A percentile compares a stretch with the other conserved stretches of the same genome.
Conservation (phyloP, 805 yeast species). For the Torulaspora delbrueckii region DNA sequence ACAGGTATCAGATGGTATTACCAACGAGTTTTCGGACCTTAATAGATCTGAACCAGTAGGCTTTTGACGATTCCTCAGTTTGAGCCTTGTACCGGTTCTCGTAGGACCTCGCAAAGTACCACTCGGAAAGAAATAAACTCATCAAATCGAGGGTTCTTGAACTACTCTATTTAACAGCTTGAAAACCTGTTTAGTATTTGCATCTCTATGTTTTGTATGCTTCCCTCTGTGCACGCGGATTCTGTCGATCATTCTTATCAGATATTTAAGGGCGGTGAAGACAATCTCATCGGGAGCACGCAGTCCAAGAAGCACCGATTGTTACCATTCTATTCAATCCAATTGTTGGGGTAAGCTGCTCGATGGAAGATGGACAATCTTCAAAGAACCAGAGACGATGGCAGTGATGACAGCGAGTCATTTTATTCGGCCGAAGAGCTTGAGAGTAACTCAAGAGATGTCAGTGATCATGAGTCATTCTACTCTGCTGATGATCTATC, state of each 20-base stretch:
- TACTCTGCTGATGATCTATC: slow-evolving; percentile 1
- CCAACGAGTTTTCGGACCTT: too few species aligned
- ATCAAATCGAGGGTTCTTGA: too few species aligned
- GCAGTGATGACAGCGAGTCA: slow-evolving; percentile 1
- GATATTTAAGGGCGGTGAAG: background rate
- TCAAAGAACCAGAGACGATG: background rate
- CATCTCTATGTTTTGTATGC: background rate
- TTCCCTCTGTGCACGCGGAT: background rate
- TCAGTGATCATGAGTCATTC: background rate
- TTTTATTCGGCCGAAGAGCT: slow-evolving; percentile 1
- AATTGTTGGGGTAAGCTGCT: background rate
- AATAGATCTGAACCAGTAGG: too few species aligned
- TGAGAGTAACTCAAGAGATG: background rate
- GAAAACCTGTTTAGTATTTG: too few species aligned
- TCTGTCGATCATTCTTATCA: background rate
- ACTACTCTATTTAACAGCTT: too few species aligned
- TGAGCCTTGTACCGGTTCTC: too few species aligned
- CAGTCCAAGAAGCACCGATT: background rate
- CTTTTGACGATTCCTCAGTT: too few species aligned
- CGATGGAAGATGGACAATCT: background rate
- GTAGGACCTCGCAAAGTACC: too few species aligned
- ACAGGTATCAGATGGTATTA: too few species aligned
- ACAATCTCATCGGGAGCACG: background rate
- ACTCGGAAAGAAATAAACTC: too few species aligned
- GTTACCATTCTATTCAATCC: too few species aligned